Evolutionary conservation across 805 yeast genomes (phyloP), one percentile per base, ranked within the genome.

Genomic region (Candida krabiensis): DNA sequence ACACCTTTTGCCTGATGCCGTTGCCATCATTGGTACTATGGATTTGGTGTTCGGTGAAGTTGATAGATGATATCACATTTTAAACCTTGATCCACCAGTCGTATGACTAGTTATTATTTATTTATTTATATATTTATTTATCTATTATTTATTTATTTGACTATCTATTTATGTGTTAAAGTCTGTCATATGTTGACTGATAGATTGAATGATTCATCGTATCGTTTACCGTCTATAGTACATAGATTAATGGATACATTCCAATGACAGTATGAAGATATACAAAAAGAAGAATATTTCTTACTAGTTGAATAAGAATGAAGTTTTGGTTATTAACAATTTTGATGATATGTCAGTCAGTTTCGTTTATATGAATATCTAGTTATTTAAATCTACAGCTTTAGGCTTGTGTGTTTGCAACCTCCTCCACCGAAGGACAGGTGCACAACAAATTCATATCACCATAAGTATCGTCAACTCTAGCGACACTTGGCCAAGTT

Each of bases 41-140:
- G 96, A 87, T 71, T 77, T 87, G 65, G 96, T 87, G 63, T 87
- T 87, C 60, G 96, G 96, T 58, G 96, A 87, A 67, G 96, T 87
- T 54, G 96, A 87, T 70, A 89, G 96, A 70, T 86, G 71, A 61
- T 19, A 19, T n/a, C 11, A 22, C 16, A 22, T 19, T 13, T 35
- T 23, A 32, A 22, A 36, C 33, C 25, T 33, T 35, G 27, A 30
- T 34, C 21, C 30, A 28, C 29, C 24, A 28, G 35, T 30, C 24
- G 31, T 33, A 24, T 40, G 30, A 33, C 28, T 8, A n/a, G n/a
- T 13, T 30, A 9, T 27, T 24, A 16, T 13, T 19, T 33, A 21
- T 35, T 25, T 35, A 30, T 30, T 26, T 24, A 19, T 28, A 17
- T 33, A n/a, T 32, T 37, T 34, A 41, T 31, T 35, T 16, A 22